Evolutionary conservation across 225 moss, liverwort and hornwort genomes (phyloP), one percentile per base, ranked within the genome.

Genomic region (Rhytidiadelphus loreus): DNA sequence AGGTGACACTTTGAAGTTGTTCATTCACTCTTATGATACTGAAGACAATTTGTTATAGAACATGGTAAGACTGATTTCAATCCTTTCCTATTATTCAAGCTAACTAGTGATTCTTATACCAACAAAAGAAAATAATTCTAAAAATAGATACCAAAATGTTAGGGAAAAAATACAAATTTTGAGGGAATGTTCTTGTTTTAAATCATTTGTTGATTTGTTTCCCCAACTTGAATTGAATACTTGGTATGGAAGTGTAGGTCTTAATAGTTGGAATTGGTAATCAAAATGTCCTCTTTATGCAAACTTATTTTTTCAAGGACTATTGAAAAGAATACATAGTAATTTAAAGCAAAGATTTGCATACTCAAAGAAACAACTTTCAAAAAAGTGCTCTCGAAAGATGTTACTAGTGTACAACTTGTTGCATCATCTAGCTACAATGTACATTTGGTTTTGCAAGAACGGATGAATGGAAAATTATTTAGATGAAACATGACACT

Each of bases 261-360:
- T 1, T n/a, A 2, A 39, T 39, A 39, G 13, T 0, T 1, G 0
- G 4, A 69, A 39, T 69, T 1, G 2, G 2, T 69, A 69, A 13
- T 39, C 13, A 7, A 69, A 24, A 24, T 0, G 0, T 14, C 23
- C 4, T 65, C 37, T 7, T 13, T 69, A 14, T 39, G 8, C 13
- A 39, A n/a, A n/a, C 23, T 23, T n/a, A 7, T 23, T 41, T 39
- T 39, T 41, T 14, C 8, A 41, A 41, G 23, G 25, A 70, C 14
- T 11, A 11, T 11, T 35, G 20, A 65, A 65, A 65, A 6, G 9
- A 65, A 20, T 37, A n/a, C 12, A n/a, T 68, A 22, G 12, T 37
- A 22, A n/a, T n/a, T 0, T 68, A 21, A n/a, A n/a, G 9, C 23
- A 41, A 39, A 69, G 69, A 69, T 39, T 69, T 24, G 41, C 24